phyloP scores from a whole-genome alignment of 257 asterid species.

The Solanum rostratum region DNA sequence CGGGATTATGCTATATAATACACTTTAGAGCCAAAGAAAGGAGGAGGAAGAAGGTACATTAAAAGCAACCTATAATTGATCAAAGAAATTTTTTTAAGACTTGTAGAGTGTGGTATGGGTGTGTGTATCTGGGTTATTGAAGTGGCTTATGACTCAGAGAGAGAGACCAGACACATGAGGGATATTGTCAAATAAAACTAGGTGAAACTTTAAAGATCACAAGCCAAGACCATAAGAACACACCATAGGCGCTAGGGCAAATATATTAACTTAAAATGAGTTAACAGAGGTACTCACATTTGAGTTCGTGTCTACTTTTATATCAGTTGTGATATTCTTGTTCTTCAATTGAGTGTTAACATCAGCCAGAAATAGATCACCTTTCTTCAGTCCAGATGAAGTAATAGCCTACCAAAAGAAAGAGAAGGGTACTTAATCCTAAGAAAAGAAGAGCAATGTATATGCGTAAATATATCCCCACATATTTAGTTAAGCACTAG shows the following conservation, averaged over 20 bases:
- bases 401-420: neutral
- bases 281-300: neutral
- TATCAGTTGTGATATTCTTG: neutral
- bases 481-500: neutral
- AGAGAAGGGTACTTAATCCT: neutral
- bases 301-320: neutral
- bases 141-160: neutral
- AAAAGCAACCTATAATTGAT: neutral
- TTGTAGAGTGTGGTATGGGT: neutral
- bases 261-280: neutral
- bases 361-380: slow-evolving; percentile 1
- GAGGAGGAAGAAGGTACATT: neutral
- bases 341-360: slow-evolving; percentile 2
- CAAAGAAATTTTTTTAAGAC: neutral
- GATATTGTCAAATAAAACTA: neutral
- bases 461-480: neutral
- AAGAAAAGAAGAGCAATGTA: neutral
- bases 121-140: neutral
- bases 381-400: neutral
- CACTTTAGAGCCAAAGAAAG: neutral
- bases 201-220: neutral
- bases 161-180: neutral
- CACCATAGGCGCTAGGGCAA: neutral
- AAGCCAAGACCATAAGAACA: neutral
- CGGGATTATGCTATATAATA: neutral